Evolutionary conservation across 805 yeast genomes (phyloP).

Genomic region (Spathaspora sp.): DNA sequence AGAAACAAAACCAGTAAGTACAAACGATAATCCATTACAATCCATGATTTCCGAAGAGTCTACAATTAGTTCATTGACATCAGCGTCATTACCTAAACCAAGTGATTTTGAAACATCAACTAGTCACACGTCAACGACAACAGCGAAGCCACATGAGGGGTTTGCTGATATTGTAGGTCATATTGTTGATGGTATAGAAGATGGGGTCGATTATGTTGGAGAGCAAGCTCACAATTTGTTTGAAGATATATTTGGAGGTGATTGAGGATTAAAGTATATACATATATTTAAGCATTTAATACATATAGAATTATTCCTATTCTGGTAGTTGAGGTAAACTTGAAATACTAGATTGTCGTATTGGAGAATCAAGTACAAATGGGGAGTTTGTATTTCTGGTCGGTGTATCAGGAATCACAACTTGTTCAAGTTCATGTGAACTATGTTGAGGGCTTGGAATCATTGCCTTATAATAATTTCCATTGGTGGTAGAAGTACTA

Average conservation of each 20-base stretch:
- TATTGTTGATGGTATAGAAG: slow-evolving; percentile 14
- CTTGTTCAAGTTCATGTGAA: slow-evolving; percentile 1
- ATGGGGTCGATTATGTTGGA: slow-evolving; percentile 12
- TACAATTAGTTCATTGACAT: slow-evolving; percentile 10
- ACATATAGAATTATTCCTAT: neutral
- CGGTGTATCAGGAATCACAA: slow-evolving; percentile 9
- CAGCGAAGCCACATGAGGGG: slow-evolving; percentile 2
- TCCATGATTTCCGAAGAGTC: slow-evolving; percentile 23
- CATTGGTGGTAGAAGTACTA: too few relatives aligned
- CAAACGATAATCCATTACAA: slow-evolving; percentile 20
- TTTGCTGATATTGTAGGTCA: slow-evolving; percentile 8
- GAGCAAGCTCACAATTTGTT: slow-evolving; percentile 14
- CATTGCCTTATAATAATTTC: neutral
- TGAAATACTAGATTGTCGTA: neutral
- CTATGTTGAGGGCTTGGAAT: slow-evolving; percentile 1
- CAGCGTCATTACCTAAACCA: slow-evolving; percentile 22
- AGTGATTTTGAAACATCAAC: slow-evolving; percentile 15
- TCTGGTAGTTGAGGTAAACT: neutral
- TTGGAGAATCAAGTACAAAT: slow-evolving; percentile 12
- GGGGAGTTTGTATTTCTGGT: slow-evolving; percentile 14
- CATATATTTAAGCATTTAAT: neutral
- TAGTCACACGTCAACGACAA: neutral
- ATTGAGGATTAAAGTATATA: neutral
- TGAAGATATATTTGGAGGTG: slow-evolving; percentile 9
- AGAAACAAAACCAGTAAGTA: slow-evolving; percentile 6